Evolutionary conservation across 192 early-diverging fungal species (phyloP).

Genomic region (Linnemannia hyalina): DNA sequence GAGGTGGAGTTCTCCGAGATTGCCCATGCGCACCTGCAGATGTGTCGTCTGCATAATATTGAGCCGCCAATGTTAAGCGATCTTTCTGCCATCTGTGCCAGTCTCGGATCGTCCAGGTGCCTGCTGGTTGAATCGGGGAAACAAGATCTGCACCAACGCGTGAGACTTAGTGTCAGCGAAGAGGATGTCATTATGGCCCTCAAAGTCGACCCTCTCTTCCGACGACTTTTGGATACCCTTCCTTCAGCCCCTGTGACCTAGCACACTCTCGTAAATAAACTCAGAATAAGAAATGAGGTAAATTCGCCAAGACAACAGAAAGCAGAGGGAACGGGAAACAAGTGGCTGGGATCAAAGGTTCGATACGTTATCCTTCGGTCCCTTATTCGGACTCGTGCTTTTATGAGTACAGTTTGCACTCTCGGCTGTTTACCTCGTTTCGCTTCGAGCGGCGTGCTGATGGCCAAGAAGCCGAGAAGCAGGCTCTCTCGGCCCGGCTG

Average conservation of each 20-base stretch:
- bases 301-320: background rate
- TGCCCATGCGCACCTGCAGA: slow-evolving; percentile 72
- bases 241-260: slow-evolving; percentile 27
- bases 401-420: background rate
- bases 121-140: slow-evolving; percentile 74
- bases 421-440: slow-evolving; percentile 7
- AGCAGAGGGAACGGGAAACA: background rate
- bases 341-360: background rate
- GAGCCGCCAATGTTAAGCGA: slow-evolving; percentile 71
- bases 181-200: slow-evolving; percentile 86
- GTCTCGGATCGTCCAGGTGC: slow-evolving; percentile 72
- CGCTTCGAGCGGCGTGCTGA: slow-evolving; percentile 6
- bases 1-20: slow-evolving; percentile 85
- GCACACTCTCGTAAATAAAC: background rate
- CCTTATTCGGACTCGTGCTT: background rate
- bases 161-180: slow-evolving; percentile 80
- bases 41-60: slow-evolving; percentile 76
- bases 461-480: slow-evolving; percentile 7
- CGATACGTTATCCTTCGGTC: background rate
- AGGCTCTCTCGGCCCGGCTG: background rate
- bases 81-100: slow-evolving; percentile 72
- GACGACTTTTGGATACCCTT: slow-evolving; percentile 30
- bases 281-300: background rate
- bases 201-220: slow-evolving; percentile 71
- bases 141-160: slow-evolving; percentile 75